phyloP scores from a whole-genome alignment of 306 rosid genomes.

The Clitoria ternatea region DNA sequence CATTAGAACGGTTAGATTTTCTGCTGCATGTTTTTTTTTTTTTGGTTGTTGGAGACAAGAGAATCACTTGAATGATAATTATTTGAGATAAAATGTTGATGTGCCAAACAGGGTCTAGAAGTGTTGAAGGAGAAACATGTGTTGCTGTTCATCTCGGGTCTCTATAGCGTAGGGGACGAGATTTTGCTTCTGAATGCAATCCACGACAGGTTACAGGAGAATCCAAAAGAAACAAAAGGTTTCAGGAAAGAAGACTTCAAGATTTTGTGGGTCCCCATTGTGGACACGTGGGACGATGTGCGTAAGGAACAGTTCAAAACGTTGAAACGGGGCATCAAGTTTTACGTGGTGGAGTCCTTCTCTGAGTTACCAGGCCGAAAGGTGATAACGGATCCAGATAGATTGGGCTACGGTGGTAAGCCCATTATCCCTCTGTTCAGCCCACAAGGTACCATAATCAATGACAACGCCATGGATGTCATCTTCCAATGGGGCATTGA shows the following conservation, averaged over 20 bases:
- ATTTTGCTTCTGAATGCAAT: conserved; percentile 25
- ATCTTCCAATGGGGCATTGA: conserved; percentile 39
- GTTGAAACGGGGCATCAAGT: conserved; percentile 13
- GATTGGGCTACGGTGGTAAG: background rate
- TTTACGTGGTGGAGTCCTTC: conserved; percentile 20
- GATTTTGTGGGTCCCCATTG: conserved; percentile 36
- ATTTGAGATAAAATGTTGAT: too few species aligned
- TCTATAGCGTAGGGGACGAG: conserved; percentile 25
- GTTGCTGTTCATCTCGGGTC: conserved; percentile 25
- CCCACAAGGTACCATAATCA: background rate
- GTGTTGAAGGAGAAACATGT: conserved; percentile 23
- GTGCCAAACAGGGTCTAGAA: conserved; percentile 24
- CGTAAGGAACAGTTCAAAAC: background rate
- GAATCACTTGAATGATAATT: background rate
- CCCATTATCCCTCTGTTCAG: conserved; percentile 28
- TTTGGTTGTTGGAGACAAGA: background rate
- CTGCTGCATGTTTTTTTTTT: background rate
- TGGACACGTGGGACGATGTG: background rate
- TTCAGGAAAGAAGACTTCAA: conserved; percentile 27
- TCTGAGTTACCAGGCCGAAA: conserved; percentile 20
- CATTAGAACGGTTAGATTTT: conserved; percentile 4
- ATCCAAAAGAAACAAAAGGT: background rate
- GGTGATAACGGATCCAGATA: conserved; percentile 14
- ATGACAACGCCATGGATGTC: conserved; percentile 14
- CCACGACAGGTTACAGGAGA: conserved; percentile 17